Base-by-base conservation (phyloP, 2,329 filamentous ascomycete genomes). In the Nothophaeocryptopus gaeumannii region DNA sequence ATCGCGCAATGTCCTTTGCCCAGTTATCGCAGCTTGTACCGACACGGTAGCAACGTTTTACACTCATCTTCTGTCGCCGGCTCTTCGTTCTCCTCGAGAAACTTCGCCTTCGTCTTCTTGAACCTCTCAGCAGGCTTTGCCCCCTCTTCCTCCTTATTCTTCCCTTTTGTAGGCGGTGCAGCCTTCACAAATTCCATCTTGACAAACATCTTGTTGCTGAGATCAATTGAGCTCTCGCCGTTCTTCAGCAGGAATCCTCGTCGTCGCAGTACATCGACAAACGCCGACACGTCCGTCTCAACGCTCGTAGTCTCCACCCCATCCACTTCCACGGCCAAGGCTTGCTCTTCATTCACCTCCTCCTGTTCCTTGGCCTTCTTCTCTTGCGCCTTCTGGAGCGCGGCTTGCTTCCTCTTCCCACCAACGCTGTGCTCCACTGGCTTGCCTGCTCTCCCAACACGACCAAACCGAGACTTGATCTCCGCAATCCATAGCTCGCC, bases 191-290 rank as follows among this genome's bases (percentile, higher is more conserved):
- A 99, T 62, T 86, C 83, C 89, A 99, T 92, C 73, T 86, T 89
- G 60, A 97, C 92, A 74, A 99, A 99, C 93, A 99, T 99, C 74
- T 87, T 95, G 73, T 99, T 99, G 48, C 80, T 81, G 63, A 95
- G 74, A 72, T 99, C 90, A 8, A 95, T 78, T 0, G 85, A 81
- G 13, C 58, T 56, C 56, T 74, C 79, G 60, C 79, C 81, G 31
- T 8, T 82, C 81, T 61, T 86, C 29, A 96, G 78, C n/a, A 91
- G 77, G 64, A 99, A 96, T 0, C 93, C 93, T 14, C 91, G 79
- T 59, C 84, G 83, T 43, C 79, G 75, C 56, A 97, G 79, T 1
- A 92, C 89, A 44, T 91, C 85, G 5, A 97, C 81, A 66, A 99
- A 99, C 0, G 86, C 84, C 5, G 82, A 82, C 1, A 96, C 88